These are phyloP conservation scores for Panicum miliaceum DNA, from an alignment of 176 grass and related monocot species.

Conservation along the genomic window DNA sequence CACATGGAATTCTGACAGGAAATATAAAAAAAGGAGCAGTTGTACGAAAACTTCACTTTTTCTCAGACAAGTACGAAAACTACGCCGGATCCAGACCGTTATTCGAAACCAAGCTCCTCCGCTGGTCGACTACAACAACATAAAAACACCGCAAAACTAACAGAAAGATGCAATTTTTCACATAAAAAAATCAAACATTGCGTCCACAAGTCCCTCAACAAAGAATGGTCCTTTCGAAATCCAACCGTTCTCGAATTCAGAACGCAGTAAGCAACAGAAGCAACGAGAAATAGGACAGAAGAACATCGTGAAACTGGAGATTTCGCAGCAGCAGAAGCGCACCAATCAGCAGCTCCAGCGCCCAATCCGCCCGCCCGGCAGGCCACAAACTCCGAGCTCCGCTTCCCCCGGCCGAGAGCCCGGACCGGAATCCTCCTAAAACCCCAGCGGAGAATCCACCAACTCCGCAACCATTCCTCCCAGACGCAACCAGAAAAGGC, in stretches of 20 bases:
- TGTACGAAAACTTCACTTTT: not conserved
- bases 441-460: constrained; percentile 26
- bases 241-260: not conserved
- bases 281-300: not conserved
- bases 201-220: not conserved
- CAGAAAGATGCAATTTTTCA: not conserved
- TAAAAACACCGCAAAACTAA: not conserved
- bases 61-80: constrained; percentile 14
- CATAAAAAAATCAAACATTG: not conserved
- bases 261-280: not conserved
- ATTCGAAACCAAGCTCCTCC: not conserved
- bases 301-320: not conserved
- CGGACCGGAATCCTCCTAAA: constrained; percentile 13
- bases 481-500: constrained; percentile 21
- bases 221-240: constrained; percentile 2
- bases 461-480: constrained; percentile 40
- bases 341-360: not conserved
- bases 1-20: constrained; percentile 4
- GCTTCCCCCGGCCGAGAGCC: not conserved
- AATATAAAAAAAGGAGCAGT: not conserved
- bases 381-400: not conserved
- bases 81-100: constrained; percentile 12
- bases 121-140: not conserved
- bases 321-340: not conserved
- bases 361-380: constrained; percentile 7